These are phyloP conservation scores for Neopestalotiopsis sp. DNA, from an alignment of 2,329 filamentous ascomycete genomes.

Conservation along the genomic window DNA sequence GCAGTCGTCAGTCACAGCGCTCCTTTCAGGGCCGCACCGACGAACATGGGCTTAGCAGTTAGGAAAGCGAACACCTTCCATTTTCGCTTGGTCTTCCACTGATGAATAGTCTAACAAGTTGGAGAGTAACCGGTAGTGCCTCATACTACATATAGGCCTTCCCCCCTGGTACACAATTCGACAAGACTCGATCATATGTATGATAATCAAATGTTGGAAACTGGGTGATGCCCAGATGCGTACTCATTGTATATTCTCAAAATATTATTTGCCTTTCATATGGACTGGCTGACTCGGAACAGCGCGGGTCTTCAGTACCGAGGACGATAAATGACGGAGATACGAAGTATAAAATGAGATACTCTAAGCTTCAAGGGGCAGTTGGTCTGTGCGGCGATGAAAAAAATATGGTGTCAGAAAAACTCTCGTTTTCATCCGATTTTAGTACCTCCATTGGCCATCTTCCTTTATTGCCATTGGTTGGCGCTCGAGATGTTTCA, in stretches of 20 bases:
- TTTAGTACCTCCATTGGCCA: neutral
- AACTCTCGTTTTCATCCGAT: neutral
- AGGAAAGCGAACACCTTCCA: neutral
- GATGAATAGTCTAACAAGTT: neutral
- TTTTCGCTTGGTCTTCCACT: neutral
- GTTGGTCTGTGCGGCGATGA: neutral
- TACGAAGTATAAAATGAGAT: neutral
- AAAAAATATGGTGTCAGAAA: constrained; percentile 3
- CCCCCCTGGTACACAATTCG: too few relatives aligned
- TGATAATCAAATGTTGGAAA: too few relatives aligned
- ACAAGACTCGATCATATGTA: too few relatives aligned
- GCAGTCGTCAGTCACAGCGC: neutral
- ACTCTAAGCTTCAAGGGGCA: neutral
- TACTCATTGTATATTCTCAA: too few relatives aligned
- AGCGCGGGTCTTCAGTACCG: neutral
- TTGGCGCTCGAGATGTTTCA: neutral
- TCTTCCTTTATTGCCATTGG: constrained; percentile 8
- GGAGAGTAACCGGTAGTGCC: neutral
- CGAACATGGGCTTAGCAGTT: neutral
- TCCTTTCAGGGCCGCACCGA: neutral
- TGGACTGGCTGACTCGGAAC: too few relatives aligned
- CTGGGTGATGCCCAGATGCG: too few relatives aligned
- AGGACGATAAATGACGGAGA: neutral
- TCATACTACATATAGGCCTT: neutral
- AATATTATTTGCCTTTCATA: too few relatives aligned